A percentile compares a stretch with the other conserved stretches of the same genome.
phyloP scores from a whole-genome alignment of 768 basidiomycete genomes.

The Collybiopsis confluens region DNA sequence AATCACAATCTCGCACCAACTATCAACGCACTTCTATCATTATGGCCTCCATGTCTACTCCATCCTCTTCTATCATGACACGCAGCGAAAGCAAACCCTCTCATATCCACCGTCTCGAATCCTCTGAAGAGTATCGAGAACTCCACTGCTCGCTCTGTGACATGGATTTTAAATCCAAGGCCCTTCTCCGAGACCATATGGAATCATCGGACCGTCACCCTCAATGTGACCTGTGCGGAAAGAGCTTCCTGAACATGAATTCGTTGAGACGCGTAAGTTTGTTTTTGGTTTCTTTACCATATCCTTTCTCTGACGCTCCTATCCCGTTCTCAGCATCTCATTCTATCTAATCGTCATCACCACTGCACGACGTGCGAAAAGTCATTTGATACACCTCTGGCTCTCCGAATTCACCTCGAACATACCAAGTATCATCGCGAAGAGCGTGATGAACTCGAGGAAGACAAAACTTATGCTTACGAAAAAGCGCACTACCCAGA shows the following conservation, averaged over 20 bases:
- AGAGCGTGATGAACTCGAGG: not conserved
- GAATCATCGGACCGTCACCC: conserved; percentile 25
- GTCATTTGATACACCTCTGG: conserved; percentile 23
- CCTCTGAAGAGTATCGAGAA: not conserved
- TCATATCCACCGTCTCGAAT: not conserved
- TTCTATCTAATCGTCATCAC: conserved; percentile 23
- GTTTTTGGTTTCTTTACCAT: not conserved
- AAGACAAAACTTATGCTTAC: conserved; percentile 11
- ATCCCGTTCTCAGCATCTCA: conserved; percentile 21
- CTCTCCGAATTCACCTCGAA: conserved; percentile 26
- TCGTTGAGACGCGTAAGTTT: conserved; percentile 23
- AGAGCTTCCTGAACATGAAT: conserved; percentile 28
- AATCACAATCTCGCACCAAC: not conserved
- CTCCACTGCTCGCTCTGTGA: conserved; percentile 32
- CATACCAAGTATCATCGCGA: conserved; percentile 23
- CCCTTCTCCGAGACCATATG: conserved; percentile 24
- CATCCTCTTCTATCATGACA: not conserved
- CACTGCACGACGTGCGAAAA: conserved; percentile 26
- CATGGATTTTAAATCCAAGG: conserved; percentile 22
- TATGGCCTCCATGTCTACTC: not conserved
- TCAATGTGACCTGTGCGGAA: conserved; percentile 22
- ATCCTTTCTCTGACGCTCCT: too few relatives aligned
- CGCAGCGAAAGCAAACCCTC: not conserved
- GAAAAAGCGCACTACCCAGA: conserved; percentile 14
- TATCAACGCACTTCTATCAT: not conserved